phyloP scores from a whole-genome alignment of 2,329 filamentous ascomycete species.

The Botrytis cinerea region DNA sequence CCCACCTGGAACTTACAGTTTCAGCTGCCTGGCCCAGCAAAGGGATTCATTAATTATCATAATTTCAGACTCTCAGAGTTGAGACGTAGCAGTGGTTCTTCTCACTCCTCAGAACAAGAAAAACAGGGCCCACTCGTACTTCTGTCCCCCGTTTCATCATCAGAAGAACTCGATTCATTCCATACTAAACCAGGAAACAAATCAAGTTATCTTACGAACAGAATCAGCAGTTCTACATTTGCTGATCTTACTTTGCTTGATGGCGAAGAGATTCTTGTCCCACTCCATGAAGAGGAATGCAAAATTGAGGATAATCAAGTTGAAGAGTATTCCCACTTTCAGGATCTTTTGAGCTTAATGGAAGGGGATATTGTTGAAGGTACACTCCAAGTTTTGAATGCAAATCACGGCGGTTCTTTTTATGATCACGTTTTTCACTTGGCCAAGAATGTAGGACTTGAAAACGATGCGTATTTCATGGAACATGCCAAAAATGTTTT shows the following conservation, averaged over 20 bases:
- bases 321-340: background rate
- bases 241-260: conserved; percentile 22
- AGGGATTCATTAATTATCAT: conserved; percentile 12
- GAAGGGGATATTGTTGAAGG: conserved; percentile 9
- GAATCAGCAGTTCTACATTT: conserved; percentile 26
- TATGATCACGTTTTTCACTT: conserved; percentile 21
- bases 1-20: conserved; percentile 28
- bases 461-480: conserved; percentile 21
- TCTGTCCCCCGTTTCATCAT: background rate
- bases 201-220: conserved; percentile 1
- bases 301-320: background rate
- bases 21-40: conserved; percentile 21
- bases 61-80: conserved; percentile 5
- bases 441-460: conserved; percentile 8
- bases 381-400: conserved; percentile 18
- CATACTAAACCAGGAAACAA: background rate
- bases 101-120: conserved; percentile 2
- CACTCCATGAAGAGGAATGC: conserved; percentile 21
- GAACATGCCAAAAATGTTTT: conserved; percentile 23
- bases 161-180: background rate
- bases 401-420: conserved; percentile 19
- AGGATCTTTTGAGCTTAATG: conserved; percentile 24
- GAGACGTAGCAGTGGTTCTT: background rate
- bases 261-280: conserved; percentile 22
- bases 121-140: background rate